These are phyloP conservation scores for Ceratocystis diversiconidia DNA, from an alignment of 2,329 filamentous ascomycete species.

Conservation along the genomic window DNA sequence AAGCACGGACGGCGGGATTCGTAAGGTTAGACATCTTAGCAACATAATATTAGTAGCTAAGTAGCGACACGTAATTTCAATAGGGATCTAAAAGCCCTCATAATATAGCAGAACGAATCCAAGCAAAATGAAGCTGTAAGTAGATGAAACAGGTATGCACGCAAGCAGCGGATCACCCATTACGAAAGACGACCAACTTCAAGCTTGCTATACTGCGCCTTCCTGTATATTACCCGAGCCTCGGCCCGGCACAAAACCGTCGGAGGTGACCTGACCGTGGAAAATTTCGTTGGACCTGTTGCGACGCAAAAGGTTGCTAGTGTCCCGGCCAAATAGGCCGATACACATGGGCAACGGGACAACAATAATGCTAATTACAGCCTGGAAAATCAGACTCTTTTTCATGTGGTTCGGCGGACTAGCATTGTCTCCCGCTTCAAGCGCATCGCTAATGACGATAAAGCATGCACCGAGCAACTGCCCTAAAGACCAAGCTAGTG, in stretches of 20 bases:
- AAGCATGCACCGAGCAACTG: slow-evolving; percentile 77
- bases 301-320: slow-evolving; percentile 13
- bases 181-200: neutral
- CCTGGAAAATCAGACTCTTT: slow-evolving; percentile 62
- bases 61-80: neutral
- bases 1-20: neutral
- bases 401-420: slow-evolving; percentile 59
- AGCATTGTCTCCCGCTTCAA: slow-evolving; percentile 41
- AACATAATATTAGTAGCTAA: neutral
- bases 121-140: neutral
- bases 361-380: slow-evolving; percentile 50
- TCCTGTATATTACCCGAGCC: neutral
- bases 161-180: neutral
- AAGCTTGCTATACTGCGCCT: neutral
- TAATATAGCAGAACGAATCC: neutral
- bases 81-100: neutral
- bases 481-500: slow-evolving; percentile 72
- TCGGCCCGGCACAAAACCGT: neutral
- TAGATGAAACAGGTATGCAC: too few relatives aligned
- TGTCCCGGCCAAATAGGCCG: slow-evolving; percentile 53
- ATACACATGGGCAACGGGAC: slow-evolving; percentile 55
- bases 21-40: neutral
- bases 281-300: slow-evolving; percentile 5
- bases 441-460: slow-evolving; percentile 65
- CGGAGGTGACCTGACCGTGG: neutral